Percentiles rank a stretch among this genome's conserved stretches.
phyloP scores from a whole-genome alignment of 129 eudicot species.

The Scalesia atractyloides region DNA sequence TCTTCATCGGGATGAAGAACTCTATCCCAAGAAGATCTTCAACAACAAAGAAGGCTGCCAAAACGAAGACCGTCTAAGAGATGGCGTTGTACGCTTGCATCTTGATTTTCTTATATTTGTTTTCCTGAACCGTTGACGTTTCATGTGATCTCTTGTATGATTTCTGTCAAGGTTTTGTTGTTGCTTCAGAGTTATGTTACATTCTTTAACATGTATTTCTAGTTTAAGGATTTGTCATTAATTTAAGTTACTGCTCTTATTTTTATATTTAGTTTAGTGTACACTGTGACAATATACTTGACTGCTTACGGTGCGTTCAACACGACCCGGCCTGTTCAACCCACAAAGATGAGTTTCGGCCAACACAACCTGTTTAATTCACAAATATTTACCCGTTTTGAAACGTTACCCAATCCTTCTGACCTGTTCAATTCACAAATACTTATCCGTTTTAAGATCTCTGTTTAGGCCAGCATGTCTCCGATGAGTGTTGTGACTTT shows the following conservation, averaged over 20 bases:
- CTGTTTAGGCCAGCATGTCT: no score
- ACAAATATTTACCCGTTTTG: neutral
- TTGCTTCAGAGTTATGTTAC: slow-evolving; percentile 30
- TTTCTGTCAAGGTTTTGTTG: slow-evolving; percentile 22
- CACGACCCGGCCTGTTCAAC: neutral
- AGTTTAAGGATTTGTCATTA: slow-evolving; percentile 23
- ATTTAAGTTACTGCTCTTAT: slow-evolving; percentile 5
- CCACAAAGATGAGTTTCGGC: no score
- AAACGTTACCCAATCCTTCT: no score
- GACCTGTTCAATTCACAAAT: no score
- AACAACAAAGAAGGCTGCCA: slow-evolving; percentile 36
- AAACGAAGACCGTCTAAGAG: slow-evolving; percentile 37
- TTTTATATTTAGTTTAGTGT: neutral
- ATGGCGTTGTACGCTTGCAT: slow-evolving; percentile 32
- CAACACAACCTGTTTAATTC: neutral
- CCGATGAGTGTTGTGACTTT: no score
- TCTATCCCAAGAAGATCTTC: slow-evolving; percentile 35
- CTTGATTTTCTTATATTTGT: slow-evolving; percentile 22
- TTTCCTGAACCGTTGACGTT: slow-evolving; percentile 24
- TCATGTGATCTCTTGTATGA: slow-evolving; percentile 37
- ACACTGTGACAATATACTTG: neutral
- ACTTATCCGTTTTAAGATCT: no score
- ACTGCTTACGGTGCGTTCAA: neutral
- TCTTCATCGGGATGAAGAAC: slow-evolving; percentile 44
- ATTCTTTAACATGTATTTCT: slow-evolving; percentile 36